Evolutionary conservation across 495 filamentous ascomycete species (phyloP).

Genomic region (Astrothelium macrocarpum): DNA sequence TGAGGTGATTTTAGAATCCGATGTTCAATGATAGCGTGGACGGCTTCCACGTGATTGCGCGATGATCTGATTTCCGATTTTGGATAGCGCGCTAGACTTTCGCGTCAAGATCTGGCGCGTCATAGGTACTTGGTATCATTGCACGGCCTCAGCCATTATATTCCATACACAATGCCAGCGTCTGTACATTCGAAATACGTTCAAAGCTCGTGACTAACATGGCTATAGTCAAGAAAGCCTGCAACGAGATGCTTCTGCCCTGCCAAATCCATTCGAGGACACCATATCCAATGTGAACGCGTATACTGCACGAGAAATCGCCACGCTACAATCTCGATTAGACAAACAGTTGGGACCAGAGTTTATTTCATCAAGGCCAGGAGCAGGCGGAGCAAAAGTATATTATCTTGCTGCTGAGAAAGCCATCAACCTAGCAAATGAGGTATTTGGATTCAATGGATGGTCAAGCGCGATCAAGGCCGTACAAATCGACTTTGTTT

Average conservation of each 20-base stretch:
- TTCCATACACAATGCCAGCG: neutral
- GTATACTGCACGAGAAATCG: conserved; percentile 84
- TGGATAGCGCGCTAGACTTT: neutral
- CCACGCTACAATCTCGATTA: conserved; percentile 73
- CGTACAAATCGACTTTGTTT: conserved; percentile 82
- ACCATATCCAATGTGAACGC: conserved; percentile 53
- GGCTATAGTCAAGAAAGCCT: conserved; percentile 65
- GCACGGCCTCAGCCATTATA: neutral
- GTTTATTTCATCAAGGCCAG: conserved; percentile 77
- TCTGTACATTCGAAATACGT: neutral
- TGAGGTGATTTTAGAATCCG: neutral
- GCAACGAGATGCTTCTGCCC: conserved; percentile 42
- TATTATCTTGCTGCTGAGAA: conserved; percentile 91
- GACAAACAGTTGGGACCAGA: conserved; percentile 95
- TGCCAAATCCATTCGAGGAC: conserved; percentile 71
- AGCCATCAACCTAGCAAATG: conserved; percentile 89
- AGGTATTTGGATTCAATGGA: conserved; percentile 97
- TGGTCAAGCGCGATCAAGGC: conserved; percentile 89
- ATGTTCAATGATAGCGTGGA: neutral
- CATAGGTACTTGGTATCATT: neutral
- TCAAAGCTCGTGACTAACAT: neutral
- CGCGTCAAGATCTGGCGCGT: neutral
- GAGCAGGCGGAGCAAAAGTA: conserved; percentile 71
- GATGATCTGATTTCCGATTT: neutral
- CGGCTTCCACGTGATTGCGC: neutral